Percentiles rank a stretch among this genome's conserved stretches.
Evolutionary conservation across 2,329 filamentous ascomycete species (phyloP).

Genomic region (Botrytis deweyae): DNA sequence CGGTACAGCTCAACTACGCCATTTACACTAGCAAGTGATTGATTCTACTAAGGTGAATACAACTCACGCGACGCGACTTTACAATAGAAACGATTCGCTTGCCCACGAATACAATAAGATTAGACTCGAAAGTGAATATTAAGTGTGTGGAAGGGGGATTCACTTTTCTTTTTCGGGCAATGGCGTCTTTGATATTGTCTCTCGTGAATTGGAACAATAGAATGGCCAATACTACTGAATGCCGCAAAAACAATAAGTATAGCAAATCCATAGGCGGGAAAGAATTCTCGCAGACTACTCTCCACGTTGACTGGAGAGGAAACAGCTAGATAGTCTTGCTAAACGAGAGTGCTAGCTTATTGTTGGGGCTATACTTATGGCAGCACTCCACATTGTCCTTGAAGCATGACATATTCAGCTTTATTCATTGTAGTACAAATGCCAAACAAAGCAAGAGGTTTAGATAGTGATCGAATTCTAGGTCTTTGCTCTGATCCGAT

Average conservation of each 20-base stretch:
- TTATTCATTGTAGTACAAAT: not conserved
- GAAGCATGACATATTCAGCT: not conserved
- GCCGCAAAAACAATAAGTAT: accelerated
- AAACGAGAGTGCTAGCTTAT: not conserved
- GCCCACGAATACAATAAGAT: not conserved
- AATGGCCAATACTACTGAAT: not conserved
- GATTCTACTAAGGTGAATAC: not conserved
- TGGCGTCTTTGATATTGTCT: not conserved
- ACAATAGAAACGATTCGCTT: not conserved
- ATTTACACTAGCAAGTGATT: not conserved
- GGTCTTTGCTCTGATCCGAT: not conserved
- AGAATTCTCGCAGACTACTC: not conserved
- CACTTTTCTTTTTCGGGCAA: not conserved
- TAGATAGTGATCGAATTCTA: not conserved
- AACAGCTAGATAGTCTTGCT: not conserved
- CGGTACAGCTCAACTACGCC: too few relatives aligned
- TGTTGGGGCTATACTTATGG: too few relatives aligned
- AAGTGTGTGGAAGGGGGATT: not conserved
- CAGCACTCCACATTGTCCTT: not conserved
- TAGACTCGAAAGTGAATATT: not conserved
- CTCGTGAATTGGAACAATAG: not conserved
- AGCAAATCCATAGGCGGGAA: not conserved
- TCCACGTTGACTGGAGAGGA: not conserved
- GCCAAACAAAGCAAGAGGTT: not conserved
- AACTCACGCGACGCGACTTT: not conserved